Evolutionary conservation across 495 filamentous ascomycete species (phyloP).

Genomic region (Penicillium arizonense): DNA sequence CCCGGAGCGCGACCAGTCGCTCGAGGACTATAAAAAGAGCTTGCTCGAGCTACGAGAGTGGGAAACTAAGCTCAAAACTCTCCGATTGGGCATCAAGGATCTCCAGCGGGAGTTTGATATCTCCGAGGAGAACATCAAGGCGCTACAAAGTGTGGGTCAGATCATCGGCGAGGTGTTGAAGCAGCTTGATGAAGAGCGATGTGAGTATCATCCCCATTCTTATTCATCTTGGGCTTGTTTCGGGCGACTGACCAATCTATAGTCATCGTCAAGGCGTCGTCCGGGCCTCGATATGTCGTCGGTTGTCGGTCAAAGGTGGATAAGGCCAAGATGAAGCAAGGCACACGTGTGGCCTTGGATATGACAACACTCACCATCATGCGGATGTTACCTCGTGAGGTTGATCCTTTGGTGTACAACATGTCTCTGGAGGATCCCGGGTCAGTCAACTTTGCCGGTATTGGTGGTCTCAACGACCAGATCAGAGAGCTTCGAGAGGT

Average conservation of each 20-base stretch:
- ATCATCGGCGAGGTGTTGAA: slow-evolving; percentile 99
- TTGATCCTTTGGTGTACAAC: slow-evolving; percentile 98
- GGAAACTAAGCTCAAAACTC: slow-evolving; percentile 91
- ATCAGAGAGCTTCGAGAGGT: slow-evolving; percentile 97
- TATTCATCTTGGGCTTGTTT: not conserved
- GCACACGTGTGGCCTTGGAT: slow-evolving; percentile 95
- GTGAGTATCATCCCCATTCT: slow-evolving; percentile 42
- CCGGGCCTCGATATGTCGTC: slow-evolving; percentile 96
- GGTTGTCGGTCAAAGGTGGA: slow-evolving; percentile 98
- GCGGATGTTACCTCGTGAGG: slow-evolving; percentile 98
- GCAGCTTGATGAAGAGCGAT: slow-evolving; percentile 98
- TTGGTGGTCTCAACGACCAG: slow-evolving; percentile 98
- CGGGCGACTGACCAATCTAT: slow-evolving; percentile 8
- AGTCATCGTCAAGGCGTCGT: slow-evolving; percentile 90
- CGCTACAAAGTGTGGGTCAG: slow-evolving; percentile 96
- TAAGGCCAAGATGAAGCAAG: slow-evolving; percentile 94
- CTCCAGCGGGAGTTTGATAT: slow-evolving; percentile 92
- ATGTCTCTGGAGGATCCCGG: slow-evolving; percentile 99
- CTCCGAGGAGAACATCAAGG: slow-evolving; percentile 99
- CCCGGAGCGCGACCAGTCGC: slow-evolving; percentile 75
- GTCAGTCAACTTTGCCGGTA: slow-evolving; percentile 97
- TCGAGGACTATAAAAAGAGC: slow-evolving; percentile 87
- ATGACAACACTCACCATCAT: slow-evolving; percentile 99
- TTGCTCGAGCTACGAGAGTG: slow-evolving; percentile 96
- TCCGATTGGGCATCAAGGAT: slow-evolving; percentile 92